phyloP scores from a whole-genome alignment of 78 protist genomes.

The Dictyostelium citrinum region DNA sequence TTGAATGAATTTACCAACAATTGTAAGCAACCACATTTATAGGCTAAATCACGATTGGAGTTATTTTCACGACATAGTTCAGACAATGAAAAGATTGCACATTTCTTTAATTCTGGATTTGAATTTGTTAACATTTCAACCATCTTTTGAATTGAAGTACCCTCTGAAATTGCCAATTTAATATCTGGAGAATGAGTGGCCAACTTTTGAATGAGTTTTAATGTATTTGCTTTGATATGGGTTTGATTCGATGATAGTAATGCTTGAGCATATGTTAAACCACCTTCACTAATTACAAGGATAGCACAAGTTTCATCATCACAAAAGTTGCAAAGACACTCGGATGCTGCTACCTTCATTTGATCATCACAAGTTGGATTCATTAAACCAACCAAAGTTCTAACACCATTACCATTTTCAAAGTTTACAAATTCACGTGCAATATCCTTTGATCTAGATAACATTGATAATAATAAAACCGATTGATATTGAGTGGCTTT shows the following conservation, averaged over 20 bases:
- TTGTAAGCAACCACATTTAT: conserved; percentile 51
- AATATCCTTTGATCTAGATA: conserved; percentile 37
- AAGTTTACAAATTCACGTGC: conserved; percentile 41
- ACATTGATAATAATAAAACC: not conserved
- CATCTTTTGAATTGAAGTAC: conserved; percentile 61
- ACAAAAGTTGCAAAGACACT: conserved; percentile 63
- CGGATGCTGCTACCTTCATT: conserved; percentile 35
- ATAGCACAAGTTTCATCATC: conserved; percentile 58
- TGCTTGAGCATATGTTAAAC: conserved; percentile 44
- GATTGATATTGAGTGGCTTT: conserved; percentile 18
- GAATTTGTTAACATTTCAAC: conserved; percentile 66
- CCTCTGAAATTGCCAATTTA: conserved; percentile 61
- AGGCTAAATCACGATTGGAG: conserved; percentile 65
- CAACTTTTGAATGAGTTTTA: conserved; percentile 31
- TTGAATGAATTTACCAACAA: conserved; percentile 5
- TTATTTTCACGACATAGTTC: conserved; percentile 45
- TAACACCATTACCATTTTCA: conserved; percentile 62
- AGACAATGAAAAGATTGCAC: conserved; percentile 72
- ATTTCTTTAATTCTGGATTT: conserved; percentile 48
- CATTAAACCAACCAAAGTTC: conserved; percentile 32
- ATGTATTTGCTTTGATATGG: conserved; percentile 41
- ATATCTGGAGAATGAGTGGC: conserved; percentile 64
- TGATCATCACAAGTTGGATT: conserved; percentile 42
- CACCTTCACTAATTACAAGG: conserved; percentile 49
- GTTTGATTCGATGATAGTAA: conserved; percentile 36